Evolutionary conservation across 805 yeast species (phyloP).

Genomic region (Grigorovia yakushimaensis): DNA sequence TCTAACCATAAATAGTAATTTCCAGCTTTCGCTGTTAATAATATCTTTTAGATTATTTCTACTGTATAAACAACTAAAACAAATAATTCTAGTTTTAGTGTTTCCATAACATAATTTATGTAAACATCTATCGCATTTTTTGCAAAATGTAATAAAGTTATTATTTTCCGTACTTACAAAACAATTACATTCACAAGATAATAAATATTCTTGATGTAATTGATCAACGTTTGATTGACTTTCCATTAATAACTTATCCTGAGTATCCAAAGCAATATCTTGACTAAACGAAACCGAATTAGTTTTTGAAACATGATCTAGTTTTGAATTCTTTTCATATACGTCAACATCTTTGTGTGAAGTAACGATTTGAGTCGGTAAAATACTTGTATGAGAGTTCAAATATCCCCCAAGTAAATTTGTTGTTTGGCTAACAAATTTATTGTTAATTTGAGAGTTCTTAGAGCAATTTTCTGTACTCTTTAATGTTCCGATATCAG

Average conservation of each 20-base stretch:
- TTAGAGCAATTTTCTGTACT: not conserved
- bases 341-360: not conserved
- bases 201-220: not conserved
- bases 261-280: not conserved
- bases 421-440: constrained; percentile 25
- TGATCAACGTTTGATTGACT: not conserved
- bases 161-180: not conserved
- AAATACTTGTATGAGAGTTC: constrained; percentile 15
- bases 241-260: not conserved
- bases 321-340: not conserved
- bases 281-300: not conserved
- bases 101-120: constrained; percentile 33
- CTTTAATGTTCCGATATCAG: not conserved
- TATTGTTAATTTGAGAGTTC: not conserved
- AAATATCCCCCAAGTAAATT: constrained; percentile 22
- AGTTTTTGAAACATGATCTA: not conserved
- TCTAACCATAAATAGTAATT: constrained; percentile 19
- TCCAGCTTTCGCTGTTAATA: not conserved
- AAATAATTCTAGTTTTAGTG: constrained; percentile 10
- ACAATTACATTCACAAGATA: constrained; percentile 27
- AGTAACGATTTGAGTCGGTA: constrained; percentile 25
- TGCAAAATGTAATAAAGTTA: constrained; percentile 19
- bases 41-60: not conserved
- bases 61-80: constrained; percentile 22
- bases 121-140: constrained; percentile 22